phyloP scores from a whole-genome alignment of 1,284 basidiomycete genomes.

The Leccinum brunneo-olivaceum region DNA sequence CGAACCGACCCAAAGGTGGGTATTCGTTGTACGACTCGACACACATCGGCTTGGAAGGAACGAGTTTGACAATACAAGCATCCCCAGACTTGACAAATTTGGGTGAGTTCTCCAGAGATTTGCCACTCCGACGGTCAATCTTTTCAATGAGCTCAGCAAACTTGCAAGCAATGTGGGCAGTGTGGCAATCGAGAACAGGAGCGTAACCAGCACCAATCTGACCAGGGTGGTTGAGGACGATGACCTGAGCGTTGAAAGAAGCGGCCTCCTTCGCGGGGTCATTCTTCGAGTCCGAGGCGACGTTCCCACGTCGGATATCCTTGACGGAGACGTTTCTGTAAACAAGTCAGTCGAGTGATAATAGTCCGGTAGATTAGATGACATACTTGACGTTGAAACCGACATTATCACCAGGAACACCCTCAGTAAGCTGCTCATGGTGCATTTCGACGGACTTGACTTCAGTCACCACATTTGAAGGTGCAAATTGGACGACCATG shows the following conservation, averaged over 20 bases:
- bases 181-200: conserved; percentile 99
- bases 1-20: conserved; percentile 99
- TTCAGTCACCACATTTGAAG: conserved; percentile 98
- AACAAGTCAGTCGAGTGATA: conserved; percentile 3
- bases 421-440: conserved; percentile 97
- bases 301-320: conserved; percentile 99
- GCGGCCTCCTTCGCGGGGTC: conserved; percentile 99
- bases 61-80: conserved; percentile 95
- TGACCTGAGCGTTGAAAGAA: conserved; percentile 99
- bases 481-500: conserved; percentile 98
- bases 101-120: conserved; percentile 80
- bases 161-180: conserved; percentile 99
- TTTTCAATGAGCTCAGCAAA: conserved; percentile 97
- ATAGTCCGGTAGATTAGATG: conserved; percentile 1
- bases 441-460: conserved; percentile 99
- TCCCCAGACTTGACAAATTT: conserved; percentile 98
- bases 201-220: conserved; percentile 98
- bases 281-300: conserved; percentile 99
- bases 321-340: conserved; percentile 99
- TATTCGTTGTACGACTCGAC: conserved; percentile 97
- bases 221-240: conserved; percentile 99
- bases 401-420: conserved; percentile 98
- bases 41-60: conserved; percentile 97
- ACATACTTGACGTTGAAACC: conserved; percentile 93
- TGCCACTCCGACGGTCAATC: conserved; percentile 98